These are phyloP conservation scores for Vigna trinervia DNA, from an alignment of 306 rosid genomes.

Conservation along the genomic window DNA sequence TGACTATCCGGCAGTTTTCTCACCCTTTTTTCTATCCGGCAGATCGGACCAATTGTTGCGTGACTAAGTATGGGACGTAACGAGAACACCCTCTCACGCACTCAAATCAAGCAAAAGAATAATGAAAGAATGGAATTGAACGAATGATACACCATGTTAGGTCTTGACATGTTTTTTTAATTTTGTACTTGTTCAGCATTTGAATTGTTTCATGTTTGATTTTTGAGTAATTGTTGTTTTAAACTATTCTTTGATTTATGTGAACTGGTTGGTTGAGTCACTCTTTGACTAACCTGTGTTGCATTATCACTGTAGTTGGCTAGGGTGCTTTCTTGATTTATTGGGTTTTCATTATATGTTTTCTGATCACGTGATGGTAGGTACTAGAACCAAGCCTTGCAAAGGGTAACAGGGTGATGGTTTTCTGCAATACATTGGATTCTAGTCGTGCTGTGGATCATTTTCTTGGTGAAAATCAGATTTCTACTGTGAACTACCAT, in stretches of 20 bases:
- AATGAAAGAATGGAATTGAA: no score
- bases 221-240: not conserved
- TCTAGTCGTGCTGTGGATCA: slow-evolving; percentile 99
- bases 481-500: slow-evolving; percentile 83
- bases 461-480: slow-evolving; percentile 86
- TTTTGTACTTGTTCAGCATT: not conserved
- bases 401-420: slow-evolving; percentile 93
- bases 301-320: slow-evolving; percentile 9
- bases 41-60: no score
- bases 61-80: no score
- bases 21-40: no score
- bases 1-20: no score
- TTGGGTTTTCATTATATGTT: slow-evolving; percentile 22
- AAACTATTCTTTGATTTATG: no score
- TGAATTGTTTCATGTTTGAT: not conserved
- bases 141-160: not conserved
- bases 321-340: slow-evolving; percentile 40
- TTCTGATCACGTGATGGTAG: slow-evolving; percentile 57
- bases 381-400: slow-evolving; percentile 95
- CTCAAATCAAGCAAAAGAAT: no score
- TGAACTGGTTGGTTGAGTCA: not conserved
- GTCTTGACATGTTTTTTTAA: not conserved
- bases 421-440: slow-evolving; percentile 90
- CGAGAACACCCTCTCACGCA: no score
- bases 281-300: not conserved